phyloP scores from a whole-genome alignment of 352 stramenopile genomes.

The Phytophthora pistaciae region DNA sequence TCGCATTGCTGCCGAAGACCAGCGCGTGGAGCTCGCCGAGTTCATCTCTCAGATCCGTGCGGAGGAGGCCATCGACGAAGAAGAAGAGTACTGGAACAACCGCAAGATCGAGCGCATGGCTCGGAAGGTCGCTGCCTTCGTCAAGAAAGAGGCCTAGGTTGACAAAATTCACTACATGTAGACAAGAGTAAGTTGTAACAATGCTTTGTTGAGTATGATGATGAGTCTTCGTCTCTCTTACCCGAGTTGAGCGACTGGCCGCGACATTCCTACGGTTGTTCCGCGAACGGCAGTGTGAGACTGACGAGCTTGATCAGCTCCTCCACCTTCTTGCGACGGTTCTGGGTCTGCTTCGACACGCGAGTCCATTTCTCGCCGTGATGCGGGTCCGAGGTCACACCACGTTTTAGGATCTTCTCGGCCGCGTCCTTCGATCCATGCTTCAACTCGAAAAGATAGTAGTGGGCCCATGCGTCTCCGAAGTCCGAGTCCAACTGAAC shows the following conservation, averaged over 20 bases:
- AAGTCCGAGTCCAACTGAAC: slow-evolving; percentile 96
- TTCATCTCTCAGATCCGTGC: slow-evolving; percentile 93
- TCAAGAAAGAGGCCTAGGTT: slow-evolving; percentile 65
- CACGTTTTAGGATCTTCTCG: slow-evolving; percentile 89
- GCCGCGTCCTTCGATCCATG: slow-evolving; percentile 86
- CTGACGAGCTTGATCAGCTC: slow-evolving; percentile 87
- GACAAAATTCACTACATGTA: slow-evolving; percentile 24
- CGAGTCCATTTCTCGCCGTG: slow-evolving; percentile 96
- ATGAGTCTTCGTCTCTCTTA: slow-evolving; percentile 32
- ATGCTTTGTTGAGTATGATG: slow-evolving; percentile 22
- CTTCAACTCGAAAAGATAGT: slow-evolving; percentile 98
- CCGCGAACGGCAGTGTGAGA: slow-evolving; percentile 74
- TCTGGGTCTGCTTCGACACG: slow-evolving; percentile 93
- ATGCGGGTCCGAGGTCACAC: slow-evolving; percentile 92
- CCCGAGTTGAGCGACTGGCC: slow-evolving; percentile 14
- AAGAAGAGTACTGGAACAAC: slow-evolving; percentile 79
- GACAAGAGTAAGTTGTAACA: slow-evolving; percentile 37
- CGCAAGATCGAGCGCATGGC: slow-evolving; percentile 65
- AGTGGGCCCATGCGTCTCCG: slow-evolving; percentile 98
- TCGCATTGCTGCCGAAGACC: slow-evolving; percentile 81
- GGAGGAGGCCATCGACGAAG: slow-evolving; percentile 92
- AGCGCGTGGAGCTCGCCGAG: slow-evolving; percentile 92
- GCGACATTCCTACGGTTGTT: slow-evolving; percentile 43
- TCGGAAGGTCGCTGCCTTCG: slow-evolving; percentile 63
- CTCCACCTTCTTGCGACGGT: slow-evolving; percentile 83